Conservation (phyloP, 1,139 yeast genomes). For the Saccharomycopsis crataegensis region DNA sequence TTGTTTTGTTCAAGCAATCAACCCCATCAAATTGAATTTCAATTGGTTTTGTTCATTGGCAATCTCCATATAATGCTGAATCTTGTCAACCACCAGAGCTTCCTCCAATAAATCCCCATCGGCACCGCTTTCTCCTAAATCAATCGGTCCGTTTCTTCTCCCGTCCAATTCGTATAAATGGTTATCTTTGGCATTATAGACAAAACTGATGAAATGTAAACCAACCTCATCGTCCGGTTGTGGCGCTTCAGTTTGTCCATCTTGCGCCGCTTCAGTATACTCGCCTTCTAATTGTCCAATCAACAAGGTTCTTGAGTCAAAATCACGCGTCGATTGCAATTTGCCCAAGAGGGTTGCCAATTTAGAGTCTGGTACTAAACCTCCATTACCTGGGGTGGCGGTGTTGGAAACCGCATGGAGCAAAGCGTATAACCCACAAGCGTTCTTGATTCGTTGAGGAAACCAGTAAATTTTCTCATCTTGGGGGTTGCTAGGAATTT, state of each 20-base stretch:
- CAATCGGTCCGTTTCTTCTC: conserved; percentile 70
- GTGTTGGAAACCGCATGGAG: conserved; percentile 69
- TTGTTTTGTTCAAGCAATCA: neutral
- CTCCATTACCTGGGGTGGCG: conserved; percentile 30
- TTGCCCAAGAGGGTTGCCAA: conserved; percentile 18
- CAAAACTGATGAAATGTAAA: conserved; percentile 73
- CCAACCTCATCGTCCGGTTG: conserved; percentile 54
- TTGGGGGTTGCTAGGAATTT: conserved; percentile 4
- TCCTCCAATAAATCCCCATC: conserved; percentile 48
- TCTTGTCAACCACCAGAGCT: conserved; percentile 42
- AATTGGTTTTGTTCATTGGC: conserved; percentile 53
- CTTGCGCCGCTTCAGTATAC: conserved; percentile 53
- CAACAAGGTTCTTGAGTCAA: conserved; percentile 36
- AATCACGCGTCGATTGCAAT: conserved; percentile 17
- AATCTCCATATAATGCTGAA: conserved; percentile 57
- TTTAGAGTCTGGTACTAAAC: conserved; percentile 27
- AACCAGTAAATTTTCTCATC: conserved; percentile 49
- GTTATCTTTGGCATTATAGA: conserved; percentile 45
- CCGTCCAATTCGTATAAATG: conserved; percentile 84
- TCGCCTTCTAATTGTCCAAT: conserved; percentile 50
- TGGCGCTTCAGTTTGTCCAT: conserved; percentile 82
- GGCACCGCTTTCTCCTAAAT: conserved; percentile 39
- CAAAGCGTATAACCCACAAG: conserved; percentile 89
- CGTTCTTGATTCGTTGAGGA: conserved; percentile 78
- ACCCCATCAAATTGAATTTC: conserved; percentile 57